Conservation (phyloP, 768 basidiomycete species). For the Sutorius australiensis region DNA sequence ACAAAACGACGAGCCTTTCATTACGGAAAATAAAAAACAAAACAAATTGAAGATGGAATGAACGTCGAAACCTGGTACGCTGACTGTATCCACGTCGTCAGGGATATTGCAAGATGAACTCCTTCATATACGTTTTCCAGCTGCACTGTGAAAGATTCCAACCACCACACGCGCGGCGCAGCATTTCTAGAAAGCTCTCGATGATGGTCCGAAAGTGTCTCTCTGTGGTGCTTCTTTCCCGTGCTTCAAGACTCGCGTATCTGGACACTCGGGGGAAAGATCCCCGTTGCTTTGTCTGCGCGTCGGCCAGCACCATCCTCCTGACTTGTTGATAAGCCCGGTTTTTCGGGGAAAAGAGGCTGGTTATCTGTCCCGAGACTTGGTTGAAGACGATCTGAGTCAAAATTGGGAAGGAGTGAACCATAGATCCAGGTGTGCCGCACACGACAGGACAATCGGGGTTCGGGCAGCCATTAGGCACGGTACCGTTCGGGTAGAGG, state of each 20-base stretch:
- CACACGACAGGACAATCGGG: conserved; percentile 77
- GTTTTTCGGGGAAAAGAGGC: conserved; percentile 36
- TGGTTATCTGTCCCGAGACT: conserved; percentile 34
- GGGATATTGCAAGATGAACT: conserved; percentile 60
- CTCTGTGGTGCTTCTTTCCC: conserved; percentile 15
- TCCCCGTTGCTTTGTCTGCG: conserved; percentile 14
- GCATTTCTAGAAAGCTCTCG: conserved; percentile 23
- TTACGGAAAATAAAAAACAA: conserved; percentile 2
- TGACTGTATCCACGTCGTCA: conserved; percentile 29
- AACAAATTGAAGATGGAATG: conserved; percentile 2
- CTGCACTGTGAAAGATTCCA: conserved; percentile 46
- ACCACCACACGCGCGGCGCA: conserved; percentile 47
- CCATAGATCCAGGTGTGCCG: conserved; percentile 77
- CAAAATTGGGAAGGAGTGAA: conserved; percentile 59
- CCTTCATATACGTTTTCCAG: conserved; percentile 60
- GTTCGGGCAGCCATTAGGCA: conserved; percentile 72
- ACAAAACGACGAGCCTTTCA: conserved; percentile 19
- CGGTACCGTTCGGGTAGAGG: conserved; percentile 44
- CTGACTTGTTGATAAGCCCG: conserved; percentile 42
- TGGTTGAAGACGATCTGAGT: conserved; percentile 46
- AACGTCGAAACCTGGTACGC: not conserved
- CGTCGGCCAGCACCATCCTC: conserved; percentile 38
- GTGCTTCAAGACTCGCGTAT: conserved; percentile 17
- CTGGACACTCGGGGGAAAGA: conserved; percentile 5
- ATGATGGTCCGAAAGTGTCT: conserved; percentile 34